Evolutionary conservation across 805 yeast species (phyloP), one percentile per base, ranked within the genome.

Genomic region (Ogataea nakhonphanomensis): DNA sequence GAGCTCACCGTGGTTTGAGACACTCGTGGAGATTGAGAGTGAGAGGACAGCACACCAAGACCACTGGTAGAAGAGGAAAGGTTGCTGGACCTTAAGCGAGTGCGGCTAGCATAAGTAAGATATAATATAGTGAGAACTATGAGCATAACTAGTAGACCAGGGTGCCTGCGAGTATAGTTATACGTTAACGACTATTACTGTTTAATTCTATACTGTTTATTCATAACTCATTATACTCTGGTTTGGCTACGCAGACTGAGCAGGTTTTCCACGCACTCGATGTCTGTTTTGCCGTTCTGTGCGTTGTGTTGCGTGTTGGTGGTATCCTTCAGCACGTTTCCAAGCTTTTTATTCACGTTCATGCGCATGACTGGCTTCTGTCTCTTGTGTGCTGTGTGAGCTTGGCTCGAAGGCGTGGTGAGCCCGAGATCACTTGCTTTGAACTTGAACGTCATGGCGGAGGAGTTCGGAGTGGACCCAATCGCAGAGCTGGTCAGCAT

Each of bases 31-130:
- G 97, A 73, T 80, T 93, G 73, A 93, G 93, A 81, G 99, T 95
- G 75, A 89, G 99, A 84, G 99, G 99, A 79, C 99, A 93, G 82
- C 99, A 93, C 81, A 93, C 99, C 84, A 93, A 93, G 86, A 91
- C 99, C 73, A 93, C 99, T 66, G 95, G 97, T 74, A 89, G 99
- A 81, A 90, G 95, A 67, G 82, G 82, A 65, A 75, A 72, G 76
- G 70, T 70, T 60, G 66, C 70, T 45, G 53, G 55, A 45, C 59
- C 64, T 47, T 59, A 56, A 58, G 31, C 36, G 25, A 30, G 33
- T 30, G 33, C 33, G 21, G 33, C 33, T 30, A 30, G 33, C 33
- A 30, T 30, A 30, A 12, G 23, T 30, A 30, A 20, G 20, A 13
- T 23, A 30, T 30, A 30, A 30, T 30, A 30, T 30, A 30, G 33